Evolutionary conservation across 805 yeast genomes (phyloP), one percentile per base, ranked within the genome.

Genomic region (Monosporozyma unispora): DNA sequence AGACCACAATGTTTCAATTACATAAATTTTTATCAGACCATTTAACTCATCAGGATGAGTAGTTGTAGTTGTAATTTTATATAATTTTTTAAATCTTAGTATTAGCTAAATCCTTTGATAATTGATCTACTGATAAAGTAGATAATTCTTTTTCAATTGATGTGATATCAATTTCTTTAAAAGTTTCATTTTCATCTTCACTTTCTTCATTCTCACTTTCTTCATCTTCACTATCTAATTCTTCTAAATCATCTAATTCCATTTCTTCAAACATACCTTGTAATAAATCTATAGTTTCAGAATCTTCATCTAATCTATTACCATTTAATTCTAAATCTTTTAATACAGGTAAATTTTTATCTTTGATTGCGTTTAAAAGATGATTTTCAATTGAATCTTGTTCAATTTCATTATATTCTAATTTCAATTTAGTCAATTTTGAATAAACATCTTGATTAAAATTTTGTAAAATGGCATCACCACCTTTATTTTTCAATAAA

Each of bases 191-290:
- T 8, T 62, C 70, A 33, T 67, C 71, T 25, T 66, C 69, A 7
- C 65, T 70, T 25, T 67, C 71, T 4, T 62, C 68, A 19, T 67
- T 72, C 6, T 68, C 73, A 9, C 64, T 73, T 19, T 69, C 73
- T 27, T 71, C 77, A 45, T 79, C 87, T 44, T 77, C 83, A 45
- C 76, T 74, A 45, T 75, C 83, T 25, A 73, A 73, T 66, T 88
- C 96, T 71, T 91, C 99, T 70, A 93, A 78, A 58, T 93, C 99
- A 59, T 91, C 98, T 46, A 93, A 75, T 63, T 93, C 99, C 60
- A 91, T 96, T 31, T 93, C 71, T 64, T 84, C 91, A 57, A 91
- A 88, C 16, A 81, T 66, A 19, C 72, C 78, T 45, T 67, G 74
- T 54, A 91, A 78, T 47, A 70, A 67, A 48, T 80, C 85, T 49